Evolutionary conservation across 371 early-diverging fungal species (phyloP).

Genomic region (Mortierella sp.): DNA sequence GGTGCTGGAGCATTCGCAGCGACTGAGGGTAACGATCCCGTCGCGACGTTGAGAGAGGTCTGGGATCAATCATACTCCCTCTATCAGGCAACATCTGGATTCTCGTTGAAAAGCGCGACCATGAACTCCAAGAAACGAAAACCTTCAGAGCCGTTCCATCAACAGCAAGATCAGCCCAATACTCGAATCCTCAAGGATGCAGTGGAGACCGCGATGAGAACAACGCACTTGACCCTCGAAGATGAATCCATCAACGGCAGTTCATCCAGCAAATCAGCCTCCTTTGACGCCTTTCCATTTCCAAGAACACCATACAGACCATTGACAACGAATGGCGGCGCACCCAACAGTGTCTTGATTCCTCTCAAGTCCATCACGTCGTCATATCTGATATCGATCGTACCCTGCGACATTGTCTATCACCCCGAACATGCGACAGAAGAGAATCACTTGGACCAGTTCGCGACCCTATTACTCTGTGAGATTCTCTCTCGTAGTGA

Average conservation of each 20-base stretch:
- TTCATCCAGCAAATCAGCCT: neutral
- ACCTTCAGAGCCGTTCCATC: slow-evolving; percentile 51
- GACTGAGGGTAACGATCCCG: slow-evolving; percentile 35
- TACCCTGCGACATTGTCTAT: slow-evolving; percentile 55
- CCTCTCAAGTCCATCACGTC: slow-evolving; percentile 48
- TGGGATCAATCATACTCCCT: slow-evolving; percentile 43
- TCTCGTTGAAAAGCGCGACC: neutral
- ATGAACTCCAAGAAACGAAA: slow-evolving; percentile 34
- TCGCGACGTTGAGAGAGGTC: slow-evolving; percentile 24
- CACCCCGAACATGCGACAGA: slow-evolving; percentile 36
- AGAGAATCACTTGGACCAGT: slow-evolving; percentile 50
- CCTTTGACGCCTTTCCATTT: slow-evolving; percentile 33
- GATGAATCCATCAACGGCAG: slow-evolving; percentile 10
- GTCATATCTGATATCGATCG: slow-evolving; percentile 38
- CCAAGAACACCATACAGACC: slow-evolving; percentile 44
- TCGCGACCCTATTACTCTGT: slow-evolving; percentile 62
- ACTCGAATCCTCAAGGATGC: slow-evolving; percentile 33
- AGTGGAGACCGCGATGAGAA: slow-evolving; percentile 30
- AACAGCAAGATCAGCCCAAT: slow-evolving; percentile 53
- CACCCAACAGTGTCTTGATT: slow-evolving; percentile 46
- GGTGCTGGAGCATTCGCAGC: slow-evolving; percentile 9
- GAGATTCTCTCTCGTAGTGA: slow-evolving; percentile 74
- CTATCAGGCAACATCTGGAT: slow-evolving; percentile 34
- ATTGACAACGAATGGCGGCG: slow-evolving; percentile 12
- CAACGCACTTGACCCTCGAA: slow-evolving; percentile 32